Conservation (phyloP, 352 stramenopile species). For the Blastocystis sp. region DNA sequence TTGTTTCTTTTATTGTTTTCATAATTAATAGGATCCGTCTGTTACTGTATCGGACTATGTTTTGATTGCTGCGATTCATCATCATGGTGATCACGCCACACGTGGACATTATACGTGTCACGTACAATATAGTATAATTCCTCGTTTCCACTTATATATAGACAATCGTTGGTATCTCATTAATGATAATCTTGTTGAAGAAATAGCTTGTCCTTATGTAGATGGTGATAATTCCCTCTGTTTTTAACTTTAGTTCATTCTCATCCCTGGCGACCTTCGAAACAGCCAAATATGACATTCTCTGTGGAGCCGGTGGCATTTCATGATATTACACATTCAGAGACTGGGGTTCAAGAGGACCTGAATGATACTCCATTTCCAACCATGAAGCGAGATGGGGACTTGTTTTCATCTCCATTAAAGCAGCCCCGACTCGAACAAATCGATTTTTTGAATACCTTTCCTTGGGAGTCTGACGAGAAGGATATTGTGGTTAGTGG, state of each 20-base stretch:
- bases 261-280: constrained; percentile 32
- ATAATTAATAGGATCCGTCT: neutral
- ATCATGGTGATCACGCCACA: constrained; percentile 31
- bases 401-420: neutral
- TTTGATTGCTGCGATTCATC: constrained; percentile 23
- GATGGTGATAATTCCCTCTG: neutral
- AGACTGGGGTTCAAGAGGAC: neutral
- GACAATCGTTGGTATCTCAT: constrained; percentile 16
- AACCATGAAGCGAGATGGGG: neutral
- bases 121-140: neutral
- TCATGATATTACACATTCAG: neutral
- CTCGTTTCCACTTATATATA: neutral
- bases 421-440: too few relatives aligned
- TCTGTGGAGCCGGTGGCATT: neutral
- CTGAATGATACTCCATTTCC: neutral
- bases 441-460: too few relatives aligned
- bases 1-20: neutral
- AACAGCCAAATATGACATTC: constrained; percentile 20
- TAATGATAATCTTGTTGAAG: constrained; percentile 36
- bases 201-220: constrained; percentile 47
- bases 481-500: too few relatives aligned
- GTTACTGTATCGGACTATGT: constrained; percentile 31
- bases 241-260: neutral
- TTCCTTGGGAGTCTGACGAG: too few relatives aligned
- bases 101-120: constrained; percentile 60